These are phyloP conservation scores for Thalassiosira profunda DNA, from an alignment of 108 stramenopile genomes.

Conservation along the genomic window DNA sequence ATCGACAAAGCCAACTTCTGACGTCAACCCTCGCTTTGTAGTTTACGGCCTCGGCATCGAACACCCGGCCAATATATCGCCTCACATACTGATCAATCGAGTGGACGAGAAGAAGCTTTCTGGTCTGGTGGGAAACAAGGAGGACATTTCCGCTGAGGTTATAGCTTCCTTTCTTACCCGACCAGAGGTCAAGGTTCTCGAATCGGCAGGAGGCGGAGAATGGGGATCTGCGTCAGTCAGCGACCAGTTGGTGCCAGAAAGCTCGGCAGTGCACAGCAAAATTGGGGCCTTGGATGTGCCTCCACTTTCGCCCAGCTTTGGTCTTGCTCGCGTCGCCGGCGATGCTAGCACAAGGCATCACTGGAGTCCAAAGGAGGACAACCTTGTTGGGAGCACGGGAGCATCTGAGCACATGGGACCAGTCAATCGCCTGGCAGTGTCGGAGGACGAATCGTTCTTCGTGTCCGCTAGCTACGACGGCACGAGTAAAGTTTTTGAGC, in stretches of 20 bases:
- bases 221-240: conserved; percentile 79
- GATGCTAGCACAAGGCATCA: conserved; percentile 17
- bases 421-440: conserved; percentile 89
- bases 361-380: conserved; percentile 86
- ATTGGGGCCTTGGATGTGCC: conserved; percentile 78
- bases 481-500: conserved; percentile 93
- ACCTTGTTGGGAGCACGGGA: conserved; percentile 73
- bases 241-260: conserved; percentile 69
- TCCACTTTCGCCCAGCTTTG: conserved; percentile 71
- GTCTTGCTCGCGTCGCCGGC: conserved; percentile 26
- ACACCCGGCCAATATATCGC: not conserved
- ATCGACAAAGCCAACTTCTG: no score
- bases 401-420: conserved; percentile 82
- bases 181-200: conserved; percentile 49
- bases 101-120: conserved; percentile 4
- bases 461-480: conserved; percentile 93
- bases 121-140: not conserved
- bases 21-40: conserved; percentile 1
- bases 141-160: not conserved
- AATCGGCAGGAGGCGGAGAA: conserved; percentile 72
- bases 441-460: conserved; percentile 92
- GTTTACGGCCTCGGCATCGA: conserved; percentile 27
- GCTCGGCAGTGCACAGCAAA: conserved; percentile 62
- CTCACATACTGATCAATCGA: conserved; percentile 1
- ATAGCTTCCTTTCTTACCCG: conserved; percentile 12